These are phyloP conservation scores for Pelargonium citronellum DNA, from an alignment of 441 rosid genomes.

Conservation along the genomic window DNA sequence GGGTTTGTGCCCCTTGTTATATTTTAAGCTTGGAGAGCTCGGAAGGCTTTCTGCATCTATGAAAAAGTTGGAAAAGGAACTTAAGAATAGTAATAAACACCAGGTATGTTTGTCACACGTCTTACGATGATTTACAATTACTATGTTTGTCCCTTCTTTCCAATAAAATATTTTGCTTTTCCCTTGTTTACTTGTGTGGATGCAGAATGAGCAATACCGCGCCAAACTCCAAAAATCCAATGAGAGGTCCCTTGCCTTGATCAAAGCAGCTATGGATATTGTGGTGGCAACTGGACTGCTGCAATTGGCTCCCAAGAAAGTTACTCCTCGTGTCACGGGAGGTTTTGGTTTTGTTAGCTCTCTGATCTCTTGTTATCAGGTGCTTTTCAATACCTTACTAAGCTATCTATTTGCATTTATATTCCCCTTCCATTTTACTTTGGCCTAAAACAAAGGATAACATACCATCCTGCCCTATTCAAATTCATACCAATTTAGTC, in stretches of 20 bases:
- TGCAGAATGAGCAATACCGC: slow-evolving; percentile 63
- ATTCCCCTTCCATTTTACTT: background rate
- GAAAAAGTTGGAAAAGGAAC: slow-evolving; percentile 74
- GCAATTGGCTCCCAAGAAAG: slow-evolving; percentile 79
- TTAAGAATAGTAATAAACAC: slow-evolving; percentile 51
- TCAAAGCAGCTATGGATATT: slow-evolving; percentile 76
- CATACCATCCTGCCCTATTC: no score
- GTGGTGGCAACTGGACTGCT: slow-evolving; percentile 86
- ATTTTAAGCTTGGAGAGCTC: slow-evolving; percentile 63
- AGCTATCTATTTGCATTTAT: background rate
- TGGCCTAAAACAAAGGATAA: background rate
- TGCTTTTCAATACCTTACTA: slow-evolving; percentile 16
- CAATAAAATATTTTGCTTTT: background rate
- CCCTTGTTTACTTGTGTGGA: background rate
- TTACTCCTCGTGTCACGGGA: slow-evolving; percentile 90
- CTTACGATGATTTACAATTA: background rate
- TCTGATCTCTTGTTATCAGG: slow-evolving; percentile 97
- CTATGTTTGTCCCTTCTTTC: background rate
- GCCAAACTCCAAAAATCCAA: slow-evolving; percentile 76
- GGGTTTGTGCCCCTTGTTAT: slow-evolving; percentile 4
- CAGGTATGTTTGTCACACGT: slow-evolving; percentile 32
- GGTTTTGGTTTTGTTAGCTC: slow-evolving; percentile 76
- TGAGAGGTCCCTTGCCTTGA: slow-evolving; percentile 71
- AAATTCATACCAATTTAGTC: no score
- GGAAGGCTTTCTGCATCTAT: slow-evolving; percentile 77